Conservation (phyloP, 805 yeast species). For the Brettanomyces bruxellensis region DNA sequence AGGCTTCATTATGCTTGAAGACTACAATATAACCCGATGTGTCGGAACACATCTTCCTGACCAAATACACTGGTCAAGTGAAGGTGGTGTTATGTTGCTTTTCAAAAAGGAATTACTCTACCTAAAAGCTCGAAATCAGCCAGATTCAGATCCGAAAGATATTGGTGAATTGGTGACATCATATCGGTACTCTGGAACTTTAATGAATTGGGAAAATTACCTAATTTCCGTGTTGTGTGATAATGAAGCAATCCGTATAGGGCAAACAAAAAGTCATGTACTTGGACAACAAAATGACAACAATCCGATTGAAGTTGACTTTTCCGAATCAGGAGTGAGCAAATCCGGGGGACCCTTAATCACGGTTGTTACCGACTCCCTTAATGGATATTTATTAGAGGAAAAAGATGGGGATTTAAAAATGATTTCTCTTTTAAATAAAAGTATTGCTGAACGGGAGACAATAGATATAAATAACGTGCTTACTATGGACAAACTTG, state of each 20-base stretch:
- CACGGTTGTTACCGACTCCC: conserved; percentile 8
- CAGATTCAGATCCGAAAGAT: not conserved
- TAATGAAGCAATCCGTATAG: conserved; percentile 6
- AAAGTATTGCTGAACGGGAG: conserved; percentile 2
- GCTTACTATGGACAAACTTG: conserved; percentile 2
- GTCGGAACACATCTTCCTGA: conserved; percentile 1
- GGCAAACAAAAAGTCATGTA: conserved; percentile 5
- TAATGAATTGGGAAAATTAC: conserved; percentile 5
- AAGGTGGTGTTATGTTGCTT: conserved; percentile 8
- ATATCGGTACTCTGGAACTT: conserved; percentile 4
- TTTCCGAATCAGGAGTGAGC: conserved; percentile 10
- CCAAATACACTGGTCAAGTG: conserved; percentile 6
- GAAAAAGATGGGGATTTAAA: conserved; percentile 6
- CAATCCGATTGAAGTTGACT: conserved; percentile 3
- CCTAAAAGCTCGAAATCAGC: conserved; percentile 3
- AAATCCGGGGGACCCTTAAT: conserved; percentile 3
- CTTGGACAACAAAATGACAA: conserved; percentile 2
- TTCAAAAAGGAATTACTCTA: conserved; percentile 7
- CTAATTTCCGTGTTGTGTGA: conserved; percentile 4
- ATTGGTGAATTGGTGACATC: conserved; percentile 6
- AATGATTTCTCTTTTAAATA: conserved; percentile 3
- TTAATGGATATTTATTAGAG: conserved; percentile 8
- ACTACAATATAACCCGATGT: not conserved
- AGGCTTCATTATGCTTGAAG: not conserved
- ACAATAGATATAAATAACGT: conserved; percentile 2